Evolutionary conservation across 2,329 filamentous ascomycete genomes (phyloP).

Genomic region (Pseudogymnoascus destructans): DNA sequence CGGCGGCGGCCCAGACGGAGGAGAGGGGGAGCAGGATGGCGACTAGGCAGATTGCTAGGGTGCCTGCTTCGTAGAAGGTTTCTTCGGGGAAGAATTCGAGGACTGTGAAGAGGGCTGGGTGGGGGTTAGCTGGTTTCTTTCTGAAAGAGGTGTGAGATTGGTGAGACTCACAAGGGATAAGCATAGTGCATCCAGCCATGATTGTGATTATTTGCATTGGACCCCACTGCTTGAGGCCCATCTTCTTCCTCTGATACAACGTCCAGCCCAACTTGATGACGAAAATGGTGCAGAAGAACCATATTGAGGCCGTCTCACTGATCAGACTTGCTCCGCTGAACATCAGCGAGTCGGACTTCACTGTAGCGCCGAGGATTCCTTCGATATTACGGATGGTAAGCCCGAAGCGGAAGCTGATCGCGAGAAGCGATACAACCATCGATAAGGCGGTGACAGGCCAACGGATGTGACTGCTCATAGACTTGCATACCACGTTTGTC

Average conservation of each 20-base stretch:
- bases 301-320: constrained; percentile 41
- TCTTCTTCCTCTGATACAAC: constrained; percentile 38
- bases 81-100: constrained; percentile 36
- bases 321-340: constrained; percentile 36
- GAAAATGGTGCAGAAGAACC: constrained; percentile 50
- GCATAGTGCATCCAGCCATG: constrained; percentile 53
- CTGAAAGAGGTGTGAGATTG: constrained; percentile 2
- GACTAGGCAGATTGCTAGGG: constrained; percentile 43
- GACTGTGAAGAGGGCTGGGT: constrained; percentile 44
- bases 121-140: constrained; percentile 12
- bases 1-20: constrained; percentile 46
- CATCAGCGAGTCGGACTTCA: constrained; percentile 15
- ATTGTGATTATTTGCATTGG: constrained; percentile 55
- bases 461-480: constrained; percentile 33
- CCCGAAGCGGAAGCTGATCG: constrained; percentile 40
- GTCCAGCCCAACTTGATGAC: constrained; percentile 46
- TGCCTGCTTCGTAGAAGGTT: constrained; percentile 38
- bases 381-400: constrained; percentile 36
- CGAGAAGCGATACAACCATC: constrained; percentile 34
- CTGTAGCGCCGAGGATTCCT: constrained; percentile 25
- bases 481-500: constrained; percentile 44
- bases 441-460: constrained; percentile 35
- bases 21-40: constrained; percentile 52
- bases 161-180: constrained; percentile 42
- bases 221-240: constrained; percentile 47